Evolutionary conservation across 805 yeast genomes (phyloP).

Genomic region (Kazachstania kunashirensis): DNA sequence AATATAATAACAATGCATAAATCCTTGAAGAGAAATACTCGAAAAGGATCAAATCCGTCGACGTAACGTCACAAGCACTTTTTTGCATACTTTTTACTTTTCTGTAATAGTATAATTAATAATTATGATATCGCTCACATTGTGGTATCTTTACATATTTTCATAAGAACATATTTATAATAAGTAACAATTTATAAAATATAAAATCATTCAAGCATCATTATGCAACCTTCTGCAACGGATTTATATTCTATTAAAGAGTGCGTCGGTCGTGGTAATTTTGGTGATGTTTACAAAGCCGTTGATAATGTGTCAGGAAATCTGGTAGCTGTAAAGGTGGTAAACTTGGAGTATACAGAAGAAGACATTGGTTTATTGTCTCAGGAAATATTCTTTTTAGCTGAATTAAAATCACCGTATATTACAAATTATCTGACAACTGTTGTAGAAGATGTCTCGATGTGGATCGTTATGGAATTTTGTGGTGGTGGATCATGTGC

Average conservation of each 20-base stretch:
- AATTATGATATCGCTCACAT: too few species aligned
- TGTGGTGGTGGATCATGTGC: constrained; percentile 93
- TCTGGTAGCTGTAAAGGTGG: constrained; percentile 76
- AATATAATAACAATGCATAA: constrained; percentile 7
- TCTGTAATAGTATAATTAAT: too few species aligned
- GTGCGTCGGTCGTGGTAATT: constrained; percentile 75
- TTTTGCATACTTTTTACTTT: too few species aligned
- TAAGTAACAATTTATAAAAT: too few species aligned
- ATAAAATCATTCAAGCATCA: too few species aligned
- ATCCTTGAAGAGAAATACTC: constrained; percentile 4
- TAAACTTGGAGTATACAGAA: constrained; percentile 67
- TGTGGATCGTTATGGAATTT: constrained; percentile 91
- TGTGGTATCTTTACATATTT: too few species aligned
- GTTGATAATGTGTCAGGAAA: constrained; percentile 29
- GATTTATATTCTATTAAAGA: constrained; percentile 33
- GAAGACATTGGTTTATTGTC: constrained; percentile 65
- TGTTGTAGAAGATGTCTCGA: constrained; percentile 48
- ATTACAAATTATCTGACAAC: constrained; percentile 63
- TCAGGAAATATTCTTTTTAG: constrained; percentile 70
- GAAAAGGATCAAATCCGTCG: not conserved
- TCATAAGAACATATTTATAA: too few species aligned
- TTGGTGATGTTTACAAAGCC: constrained; percentile 79
- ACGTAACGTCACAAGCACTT: not conserved
- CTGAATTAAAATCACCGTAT: constrained; percentile 52
- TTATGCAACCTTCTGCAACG: constrained; percentile 16